Evolutionary conservation across 2,329 filamentous ascomycete species (phyloP).

Genomic region (Fusarium verrucosum): DNA sequence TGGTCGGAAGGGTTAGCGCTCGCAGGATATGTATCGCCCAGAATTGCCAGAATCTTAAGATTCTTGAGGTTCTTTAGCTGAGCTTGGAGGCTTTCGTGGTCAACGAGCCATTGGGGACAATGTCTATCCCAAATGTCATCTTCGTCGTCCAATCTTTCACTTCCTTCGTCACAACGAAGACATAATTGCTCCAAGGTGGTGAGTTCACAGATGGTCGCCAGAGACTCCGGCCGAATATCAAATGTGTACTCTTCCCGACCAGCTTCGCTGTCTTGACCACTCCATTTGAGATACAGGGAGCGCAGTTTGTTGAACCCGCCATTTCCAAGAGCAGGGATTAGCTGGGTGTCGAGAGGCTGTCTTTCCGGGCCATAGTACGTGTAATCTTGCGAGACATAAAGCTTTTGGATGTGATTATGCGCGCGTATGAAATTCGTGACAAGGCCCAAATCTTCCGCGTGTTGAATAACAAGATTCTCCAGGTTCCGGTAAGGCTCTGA

Average conservation of each 20-base stretch:
- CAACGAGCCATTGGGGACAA: constrained; percentile 9
- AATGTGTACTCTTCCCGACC: not conserved
- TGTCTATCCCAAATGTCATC: no score
- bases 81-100: constrained; percentile 1
- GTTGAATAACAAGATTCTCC: not conserved
- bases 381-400: not conserved
- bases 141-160: no score
- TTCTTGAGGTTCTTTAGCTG: not conserved
- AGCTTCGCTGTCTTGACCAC: not conserved
- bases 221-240: not conserved
- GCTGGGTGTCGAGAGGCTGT: no score
- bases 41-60: constrained; percentile 10
- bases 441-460: not conserved
- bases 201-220: constrained; percentile 1
- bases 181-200: constrained; percentile 20
- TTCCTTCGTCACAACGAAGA: not conserved
- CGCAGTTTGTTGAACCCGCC: constrained; percentile 13
- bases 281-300: constrained; percentile 26
- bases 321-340: constrained; percentile 15
- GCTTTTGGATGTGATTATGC: constrained; percentile 1
- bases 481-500: constrained; percentile 12
- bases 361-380: no score
- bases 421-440: constrained; percentile 4
- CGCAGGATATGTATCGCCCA: constrained; percentile 12
- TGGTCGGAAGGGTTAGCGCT: no score